Base-by-base conservation (phyloP, 306 rosid species). In the Oemleria cerasiformis region DNA sequence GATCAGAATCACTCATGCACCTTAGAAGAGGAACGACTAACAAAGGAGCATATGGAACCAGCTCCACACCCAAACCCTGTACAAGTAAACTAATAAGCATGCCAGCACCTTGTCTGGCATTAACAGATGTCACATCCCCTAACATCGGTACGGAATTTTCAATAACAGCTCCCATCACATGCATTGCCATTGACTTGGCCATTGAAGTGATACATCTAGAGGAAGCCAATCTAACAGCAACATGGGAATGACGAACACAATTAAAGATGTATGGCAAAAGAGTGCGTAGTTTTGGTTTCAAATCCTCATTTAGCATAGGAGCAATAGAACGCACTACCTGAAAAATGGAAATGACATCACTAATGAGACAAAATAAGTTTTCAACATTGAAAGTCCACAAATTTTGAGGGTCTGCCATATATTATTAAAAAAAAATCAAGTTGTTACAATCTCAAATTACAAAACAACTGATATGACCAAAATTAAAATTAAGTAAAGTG, bases 1-100 rank as follows among this genome's bases (percentile, higher is more conserved):
- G 96, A 84, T 94, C 96, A 70, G 90, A 85, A 49, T 94, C 99
- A 71, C 99, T 87, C 99, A 91, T 94, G 75, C 99, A 94, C 85
- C 89, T 81, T 54, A 94, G 77, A 79, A 94, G 99, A 56, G 99
- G 99, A 76, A 94, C 99, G 39, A 94, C 97, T 83, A 94, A 80
- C 55, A 94, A 82, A 77, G 97, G 92, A 79, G 99, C 95, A 76
- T 94, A 94, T 58, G 96, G 84, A 38, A 91, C 91, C 74, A 94
- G 81, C 79, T 94, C 97, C 19, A 70, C 90, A 80, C 97, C 94
- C 79, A 94, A 79, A 25, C 95, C 97, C 84, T 87, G 95, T 81
- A 94, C 99, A 83, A 94, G 97, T 83, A 94, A 86, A 78, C 90
- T 94, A 83, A 94, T 84, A 64, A 94, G 90, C 95, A 91, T 86